A percentile compares a stretch with the other conserved stretches of the same genome.
Evolutionary conservation across 23 red algal species (phyloP).

Genomic region (Gracilaria domingensis): DNA sequence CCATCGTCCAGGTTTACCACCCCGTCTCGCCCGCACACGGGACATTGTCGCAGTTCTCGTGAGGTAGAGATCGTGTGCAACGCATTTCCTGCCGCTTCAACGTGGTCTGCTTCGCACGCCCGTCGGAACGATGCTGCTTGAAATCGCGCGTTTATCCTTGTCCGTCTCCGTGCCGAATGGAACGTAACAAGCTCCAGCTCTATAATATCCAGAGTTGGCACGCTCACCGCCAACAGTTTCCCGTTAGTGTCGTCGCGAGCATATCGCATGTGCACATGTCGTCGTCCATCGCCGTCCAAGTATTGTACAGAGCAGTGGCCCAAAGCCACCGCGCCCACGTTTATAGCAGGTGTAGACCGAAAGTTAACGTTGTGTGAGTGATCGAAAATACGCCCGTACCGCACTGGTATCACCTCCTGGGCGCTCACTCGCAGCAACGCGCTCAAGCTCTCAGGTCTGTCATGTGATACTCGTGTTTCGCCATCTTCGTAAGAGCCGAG

Average conservation of each 20-base stretch:
- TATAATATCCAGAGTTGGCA: neutral
- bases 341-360: constrained; percentile 37
- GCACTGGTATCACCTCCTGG: constrained; percentile 42
- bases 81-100: neutral
- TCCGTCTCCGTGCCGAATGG: constrained; percentile 36
- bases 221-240: constrained; percentile 22
- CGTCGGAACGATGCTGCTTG: constrained; percentile 9
- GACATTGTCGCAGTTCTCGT: constrained; percentile 12
- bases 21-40: constrained; percentile 14
- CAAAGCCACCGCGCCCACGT: constrained; percentile 39
- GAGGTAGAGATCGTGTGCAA: neutral
- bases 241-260: constrained; percentile 46
- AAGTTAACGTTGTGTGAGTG: constrained; percentile 49
- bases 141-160: constrained; percentile 30
- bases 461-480: neutral
- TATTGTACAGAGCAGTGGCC: constrained; percentile 39
- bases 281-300: constrained; percentile 17
- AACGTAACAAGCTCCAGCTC: constrained; percentile 43
- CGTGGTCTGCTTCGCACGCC: neutral
- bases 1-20: constrained; percentile 15
- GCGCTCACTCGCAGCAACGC: constrained; percentile 29
- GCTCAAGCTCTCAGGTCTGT: constrained; percentile 29
- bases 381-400: constrained; percentile 59
- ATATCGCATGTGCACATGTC: constrained; percentile 38
- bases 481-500: constrained; percentile 4